A percentile compares a stretch with the other conserved stretches of the same genome.
These are phyloP conservation scores for Mucor sp. DNA, from an alignment of 371 early-diverging fungal species.

Conservation along the genomic window DNA sequence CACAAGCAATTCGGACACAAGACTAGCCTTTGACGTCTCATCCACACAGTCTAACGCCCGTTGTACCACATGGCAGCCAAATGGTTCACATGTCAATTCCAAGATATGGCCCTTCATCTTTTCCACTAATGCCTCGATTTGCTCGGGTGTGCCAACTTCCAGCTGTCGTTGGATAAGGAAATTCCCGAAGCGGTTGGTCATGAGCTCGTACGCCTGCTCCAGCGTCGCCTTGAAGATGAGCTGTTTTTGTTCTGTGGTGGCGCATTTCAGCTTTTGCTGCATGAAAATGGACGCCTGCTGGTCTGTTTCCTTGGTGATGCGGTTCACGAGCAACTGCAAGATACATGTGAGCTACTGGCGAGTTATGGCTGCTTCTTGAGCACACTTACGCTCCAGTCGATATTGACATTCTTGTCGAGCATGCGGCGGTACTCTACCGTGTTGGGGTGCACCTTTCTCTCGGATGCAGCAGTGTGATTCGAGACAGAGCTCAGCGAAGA, in stretches of 20 bases:
- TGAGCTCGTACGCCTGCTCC: slow-evolving; percentile 58
- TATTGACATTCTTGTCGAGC: slow-evolving; percentile 30
- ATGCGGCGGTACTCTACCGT: slow-evolving; percentile 17
- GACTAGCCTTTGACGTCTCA: slow-evolving; percentile 56
- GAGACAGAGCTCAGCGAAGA: neutral
- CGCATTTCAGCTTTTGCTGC: slow-evolving; percentile 72
- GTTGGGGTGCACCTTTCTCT: neutral
- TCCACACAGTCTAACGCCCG: slow-evolving; percentile 70
- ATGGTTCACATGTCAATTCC: slow-evolving; percentile 70
- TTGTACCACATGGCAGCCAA: slow-evolving; percentile 83
- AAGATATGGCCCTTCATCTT: slow-evolving; percentile 69
- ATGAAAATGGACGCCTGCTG: slow-evolving; percentile 78
- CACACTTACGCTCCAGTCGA: slow-evolving; percentile 37
- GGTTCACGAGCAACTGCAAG: slow-evolving; percentile 55
- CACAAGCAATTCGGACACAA: slow-evolving; percentile 67
- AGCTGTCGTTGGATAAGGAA: slow-evolving; percentile 76
- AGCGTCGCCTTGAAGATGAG: slow-evolving; percentile 64
- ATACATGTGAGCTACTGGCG: neutral
- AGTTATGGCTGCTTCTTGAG: too few species aligned
- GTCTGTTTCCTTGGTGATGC: slow-evolving; percentile 73
- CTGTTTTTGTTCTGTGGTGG: slow-evolving; percentile 52
- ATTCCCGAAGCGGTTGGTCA: slow-evolving; percentile 81
- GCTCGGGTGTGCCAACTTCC: slow-evolving; percentile 65
- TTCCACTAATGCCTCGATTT: slow-evolving; percentile 55
- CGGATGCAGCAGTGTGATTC: neutral